These are phyloP conservation scores for Auxenochlorella pyrenoidosa DNA, from an alignment of 139 green algal genomes.

Conservation along the genomic window DNA sequence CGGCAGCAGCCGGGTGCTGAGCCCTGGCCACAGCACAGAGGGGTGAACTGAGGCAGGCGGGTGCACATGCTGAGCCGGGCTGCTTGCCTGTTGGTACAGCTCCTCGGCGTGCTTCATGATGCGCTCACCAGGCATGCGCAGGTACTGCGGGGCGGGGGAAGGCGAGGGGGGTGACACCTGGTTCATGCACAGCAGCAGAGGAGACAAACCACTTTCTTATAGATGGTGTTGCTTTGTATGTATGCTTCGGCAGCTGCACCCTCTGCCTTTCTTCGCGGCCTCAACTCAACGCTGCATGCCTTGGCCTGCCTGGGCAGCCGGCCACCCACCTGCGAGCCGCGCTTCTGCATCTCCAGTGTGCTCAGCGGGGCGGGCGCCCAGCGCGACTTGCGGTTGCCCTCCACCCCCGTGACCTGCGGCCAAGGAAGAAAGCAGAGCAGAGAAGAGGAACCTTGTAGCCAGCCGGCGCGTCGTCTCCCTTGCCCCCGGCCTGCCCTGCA, in stretches of 20 bases:
- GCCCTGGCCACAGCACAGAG: not conserved
- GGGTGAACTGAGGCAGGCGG: no score
- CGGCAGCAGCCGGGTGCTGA: not conserved
- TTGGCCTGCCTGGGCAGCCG: not conserved
- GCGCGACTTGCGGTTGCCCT: constrained; percentile 60
- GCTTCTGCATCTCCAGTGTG: constrained; percentile 98
- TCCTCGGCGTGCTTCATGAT: constrained; percentile 98
- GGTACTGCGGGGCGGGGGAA: constrained; percentile 37
- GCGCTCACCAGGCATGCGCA: constrained; percentile 81
- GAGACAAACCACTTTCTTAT: no score
- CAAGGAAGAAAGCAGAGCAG: no score
- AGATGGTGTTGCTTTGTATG: no score
- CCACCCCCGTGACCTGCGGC: constrained; percentile 46
- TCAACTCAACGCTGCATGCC: no score
- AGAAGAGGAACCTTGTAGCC: no score
- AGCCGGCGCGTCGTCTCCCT: no score
- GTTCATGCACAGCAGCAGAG: not conserved
- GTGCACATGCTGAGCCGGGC: no score
- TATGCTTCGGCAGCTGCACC: no score
- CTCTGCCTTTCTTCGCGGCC: not conserved
- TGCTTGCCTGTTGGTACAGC: constrained; percentile 87
- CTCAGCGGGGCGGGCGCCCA: constrained; percentile 86
- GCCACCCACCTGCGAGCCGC: constrained; percentile 59
- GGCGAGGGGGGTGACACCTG: not conserved
- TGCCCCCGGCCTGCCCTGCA: no score